Base-by-base conservation (phyloP, 805 yeast species). In the Sugiyamaella mastotermitis region DNA sequence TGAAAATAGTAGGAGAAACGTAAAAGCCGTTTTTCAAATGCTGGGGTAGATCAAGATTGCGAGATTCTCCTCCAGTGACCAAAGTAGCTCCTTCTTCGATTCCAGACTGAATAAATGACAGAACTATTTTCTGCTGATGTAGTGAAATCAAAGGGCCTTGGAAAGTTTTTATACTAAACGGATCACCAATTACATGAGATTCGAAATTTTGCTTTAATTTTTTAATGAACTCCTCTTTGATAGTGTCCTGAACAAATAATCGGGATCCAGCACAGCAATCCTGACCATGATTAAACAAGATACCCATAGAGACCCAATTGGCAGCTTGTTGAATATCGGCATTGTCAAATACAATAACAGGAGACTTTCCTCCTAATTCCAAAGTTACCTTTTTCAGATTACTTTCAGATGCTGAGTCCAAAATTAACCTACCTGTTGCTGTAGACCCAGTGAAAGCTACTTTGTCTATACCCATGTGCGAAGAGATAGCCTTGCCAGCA, bases 291-390 rank as follows among this genome's bases (percentile, higher is more conserved):
- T 87, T 87, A 71, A 74, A 84, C 71, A 83, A 82, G 54, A 86
- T 83, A 58, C 94, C 95, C 38, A 72, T 59, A 33, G 83, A 71
- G 46, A 84, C 78, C 69, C 77, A 74, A 46, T 78, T 70, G 31
- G 83, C 80, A 36, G 96, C 83, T n/a, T n/a, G n/a, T n/a, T n/a
- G n/a, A n/a, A n/a, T n/a, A 59, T 87, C 77, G 34, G 92, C 90
- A 56, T 88, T 95, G 52, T 80, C 78, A 58, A 83, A 84, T 30
- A 88, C 80, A 50, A 87, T 77, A 57, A 80, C 78, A 52, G 97
- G 95, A 14, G 95, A 84, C 67, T 88, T 87, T 58, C 97, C 97
- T 57, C 97, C 97, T 50, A 86, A 76, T 68, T 87, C 97, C 56
- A 87, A 72, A 28, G 95, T 85, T 43, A 87, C 86, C n/a, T n/a